A percentile compares a stretch with the other conserved stretches of the same genome.
Conservation (phyloP, 1,139 yeast species). For the Saccharomycopsis hybrid region DNA sequence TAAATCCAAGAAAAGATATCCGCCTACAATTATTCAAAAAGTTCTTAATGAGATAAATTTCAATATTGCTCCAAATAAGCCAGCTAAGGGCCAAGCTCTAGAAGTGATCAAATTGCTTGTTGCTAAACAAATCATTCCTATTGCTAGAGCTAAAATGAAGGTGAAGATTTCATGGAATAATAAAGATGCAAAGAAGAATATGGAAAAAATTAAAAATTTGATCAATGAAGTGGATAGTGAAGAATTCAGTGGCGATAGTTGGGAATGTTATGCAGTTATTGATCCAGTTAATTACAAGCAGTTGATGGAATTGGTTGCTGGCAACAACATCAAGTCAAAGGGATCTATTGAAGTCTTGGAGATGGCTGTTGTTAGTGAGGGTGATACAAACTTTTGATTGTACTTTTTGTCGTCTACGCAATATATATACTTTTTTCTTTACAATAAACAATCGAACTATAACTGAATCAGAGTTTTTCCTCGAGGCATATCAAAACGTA, state of each 20-base stretch:
- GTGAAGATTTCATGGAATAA: constrained; percentile 48
- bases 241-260: constrained; percentile 36
- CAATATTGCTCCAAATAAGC: constrained; percentile 69
- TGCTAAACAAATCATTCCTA: constrained; percentile 78
- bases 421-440: neutral
- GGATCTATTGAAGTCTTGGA: constrained; percentile 82
- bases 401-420: too few species aligned
- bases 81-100: constrained; percentile 83
- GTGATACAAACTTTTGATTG: constrained; percentile 27
- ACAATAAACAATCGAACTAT: too few species aligned
- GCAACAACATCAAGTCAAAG: constrained; percentile 48
- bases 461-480: too few species aligned
- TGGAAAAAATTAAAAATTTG: constrained; percentile 44
- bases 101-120: constrained; percentile 82
- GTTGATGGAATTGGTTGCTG: constrained; percentile 53
- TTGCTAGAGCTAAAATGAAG: constrained; percentile 92
- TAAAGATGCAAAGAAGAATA: constrained; percentile 45
- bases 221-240: constrained; percentile 52
- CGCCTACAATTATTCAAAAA: constrained; percentile 90
- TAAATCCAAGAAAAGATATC: constrained; percentile 79
- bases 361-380: constrained; percentile 77
- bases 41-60: constrained; percentile 75
- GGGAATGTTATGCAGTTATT: constrained; percentile 66
- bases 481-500: too few species aligned
- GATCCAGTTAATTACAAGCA: constrained; percentile 85